Evolutionary conservation across 495 filamentous ascomycete genomes (phyloP), one percentile per base, ranked within the genome.

Genomic region (Parmelia sp.): DNA sequence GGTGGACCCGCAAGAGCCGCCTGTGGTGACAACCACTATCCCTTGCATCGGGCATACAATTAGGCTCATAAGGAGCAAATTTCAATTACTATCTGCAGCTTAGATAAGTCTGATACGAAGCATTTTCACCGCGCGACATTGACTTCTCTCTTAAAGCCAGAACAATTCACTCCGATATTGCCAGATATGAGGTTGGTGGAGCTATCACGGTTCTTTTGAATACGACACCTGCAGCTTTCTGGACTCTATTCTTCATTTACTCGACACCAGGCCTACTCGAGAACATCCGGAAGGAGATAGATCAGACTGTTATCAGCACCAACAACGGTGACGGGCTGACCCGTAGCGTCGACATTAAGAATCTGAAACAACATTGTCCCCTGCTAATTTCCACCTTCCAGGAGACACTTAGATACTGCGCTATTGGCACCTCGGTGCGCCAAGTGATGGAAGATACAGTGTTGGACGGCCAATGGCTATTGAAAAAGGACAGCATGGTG

Each of bases 151-250:
- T 4, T 71, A 76, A 45, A n/a, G n/a, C n/a, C n/a, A n/a, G n/a
- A n/a, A n/a, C n/a, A n/a, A n/a, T n/a, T n/a, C n/a, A n/a, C n/a
- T n/a, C n/a, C n/a, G 76, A 81, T 60, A 78, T 78, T 27, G 77
- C 79, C 10, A 70, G 73, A 29, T 72, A 72, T 23, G 79, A 82
- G 66, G 71, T 75, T 14, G 70, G 71, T 0, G 72, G 70, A 33
- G 68, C 67, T 0, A 65, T 80, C 39, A 81, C 72, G 0, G 62
- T 82, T 25, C 60, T 83, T 3, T 76, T 76, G 25, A 83, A 81
- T 64, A 82, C 78, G 2, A 69, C 74, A 33, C 79, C 79, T 4
- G 68, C 78, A 21, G 66, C 70, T 8, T 82, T 82, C 67, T 82
- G 79, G 79, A 65, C 75, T 21, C 63, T 82, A 5, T 76, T 76